These are phyloP conservation scores for Fraxinus americana DNA, from an alignment of 257 asterid genomes.

Conservation along the genomic window DNA sequence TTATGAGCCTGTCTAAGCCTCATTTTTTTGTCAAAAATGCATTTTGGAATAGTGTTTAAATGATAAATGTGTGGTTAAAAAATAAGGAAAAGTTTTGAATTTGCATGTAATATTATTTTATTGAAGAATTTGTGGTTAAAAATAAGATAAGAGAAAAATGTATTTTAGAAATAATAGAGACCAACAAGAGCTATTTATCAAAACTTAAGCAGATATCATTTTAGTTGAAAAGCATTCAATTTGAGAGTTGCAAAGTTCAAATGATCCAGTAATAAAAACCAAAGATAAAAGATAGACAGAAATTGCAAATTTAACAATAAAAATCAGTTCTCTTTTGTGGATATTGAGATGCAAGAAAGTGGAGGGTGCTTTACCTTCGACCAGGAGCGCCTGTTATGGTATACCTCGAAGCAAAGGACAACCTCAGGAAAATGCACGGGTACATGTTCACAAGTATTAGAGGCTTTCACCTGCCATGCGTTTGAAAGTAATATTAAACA, in stretches of 20 bases:
- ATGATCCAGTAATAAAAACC: slow-evolving; percentile 10
- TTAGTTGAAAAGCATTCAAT: neutral
- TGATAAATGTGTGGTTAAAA: too few species aligned
- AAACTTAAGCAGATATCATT: neutral
- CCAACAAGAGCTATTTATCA: neutral
- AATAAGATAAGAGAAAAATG: too few species aligned
- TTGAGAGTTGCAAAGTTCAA: slow-evolving; percentile 2
- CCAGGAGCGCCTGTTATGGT: slow-evolving; percentile 60
- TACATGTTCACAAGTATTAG: slow-evolving; percentile 40
- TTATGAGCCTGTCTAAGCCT: too few species aligned
- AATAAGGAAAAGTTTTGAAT: too few species aligned
- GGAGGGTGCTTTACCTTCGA: slow-evolving; percentile 51
- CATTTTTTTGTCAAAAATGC: too few species aligned
- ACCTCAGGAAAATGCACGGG: slow-evolving; percentile 74
- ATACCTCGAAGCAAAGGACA: slow-evolving; percentile 73
- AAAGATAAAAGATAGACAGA: slow-evolving; percentile 1
- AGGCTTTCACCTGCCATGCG: slow-evolving; percentile 58
- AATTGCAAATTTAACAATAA: neutral
- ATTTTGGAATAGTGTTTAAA: too few species aligned
- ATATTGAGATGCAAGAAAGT: slow-evolving; percentile 11
- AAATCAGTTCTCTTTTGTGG: neutral
- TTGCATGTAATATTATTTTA: too few species aligned
- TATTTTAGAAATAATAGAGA: too few species aligned
- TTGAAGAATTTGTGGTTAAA: too few species aligned
- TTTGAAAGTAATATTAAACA: slow-evolving; percentile 20